Evolutionary conservation across 75 land plant species (phyloP).

Genomic region (Cryptomeria japonica): DNA sequence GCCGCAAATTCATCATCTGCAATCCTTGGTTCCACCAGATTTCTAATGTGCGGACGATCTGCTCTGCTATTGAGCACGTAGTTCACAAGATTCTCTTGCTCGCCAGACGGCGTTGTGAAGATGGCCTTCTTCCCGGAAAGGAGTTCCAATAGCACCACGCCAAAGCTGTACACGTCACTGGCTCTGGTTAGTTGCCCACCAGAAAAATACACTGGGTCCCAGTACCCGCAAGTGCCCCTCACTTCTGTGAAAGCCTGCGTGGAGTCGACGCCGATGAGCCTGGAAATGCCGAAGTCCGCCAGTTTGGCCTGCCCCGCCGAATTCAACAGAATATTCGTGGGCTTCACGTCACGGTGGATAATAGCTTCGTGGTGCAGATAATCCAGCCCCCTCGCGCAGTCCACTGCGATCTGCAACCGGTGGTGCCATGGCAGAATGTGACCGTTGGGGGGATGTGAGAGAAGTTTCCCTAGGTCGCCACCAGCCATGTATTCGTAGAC

Average conservation of each 20-base stretch:
- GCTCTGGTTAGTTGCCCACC: conserved; percentile 36
- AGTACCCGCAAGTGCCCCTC: conserved; percentile 16
- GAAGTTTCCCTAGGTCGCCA: conserved; percentile 31
- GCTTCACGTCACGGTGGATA: conserved; percentile 29
- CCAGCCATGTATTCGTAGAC: conserved; percentile 62
- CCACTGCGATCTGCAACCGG: conserved; percentile 25
- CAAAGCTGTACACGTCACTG: background rate
- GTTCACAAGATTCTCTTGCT: too few relatives aligned
- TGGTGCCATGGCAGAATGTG: conserved; percentile 20
- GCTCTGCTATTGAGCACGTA: too few relatives aligned
- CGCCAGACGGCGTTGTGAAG: too few relatives aligned
- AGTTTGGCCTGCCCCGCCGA: conserved; percentile 25
- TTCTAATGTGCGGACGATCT: too few relatives aligned
- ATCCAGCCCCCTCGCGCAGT: conserved; percentile 25
- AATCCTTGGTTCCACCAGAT: too few relatives aligned
- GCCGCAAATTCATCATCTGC: too few relatives aligned
- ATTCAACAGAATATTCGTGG: conserved; percentile 33
- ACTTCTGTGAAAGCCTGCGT: conserved; percentile 20
- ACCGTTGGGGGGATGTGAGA: background rate
- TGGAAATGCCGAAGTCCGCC: conserved; percentile 36
- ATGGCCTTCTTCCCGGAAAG: too few relatives aligned
- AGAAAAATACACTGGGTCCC: conserved; percentile 37
- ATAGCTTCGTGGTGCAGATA: conserved; percentile 26
- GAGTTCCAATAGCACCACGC: too few relatives aligned
- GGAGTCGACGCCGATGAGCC: background rate